Conservation (phyloP, 345 rosid genomes). For the Melastoma malabathricum region DNA sequence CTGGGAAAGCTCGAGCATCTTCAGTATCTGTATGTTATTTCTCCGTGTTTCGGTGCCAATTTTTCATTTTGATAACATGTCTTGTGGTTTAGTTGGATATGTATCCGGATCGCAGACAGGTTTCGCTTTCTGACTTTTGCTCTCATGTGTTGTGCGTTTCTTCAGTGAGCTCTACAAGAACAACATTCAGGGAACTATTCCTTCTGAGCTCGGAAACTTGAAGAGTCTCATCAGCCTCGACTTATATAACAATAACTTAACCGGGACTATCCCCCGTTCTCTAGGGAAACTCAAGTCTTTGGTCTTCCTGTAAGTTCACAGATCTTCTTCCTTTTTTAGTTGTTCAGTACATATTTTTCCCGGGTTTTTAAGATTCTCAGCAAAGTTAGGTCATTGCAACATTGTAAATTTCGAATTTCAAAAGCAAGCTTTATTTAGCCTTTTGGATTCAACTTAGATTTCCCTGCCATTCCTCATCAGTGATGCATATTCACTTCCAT, state of each 20-base stretch:
- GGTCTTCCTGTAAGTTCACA: constrained; percentile 67
- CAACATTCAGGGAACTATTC: constrained; percentile 71
- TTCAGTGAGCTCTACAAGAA: constrained; percentile 88
- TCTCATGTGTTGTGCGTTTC: not conserved
- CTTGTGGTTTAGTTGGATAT: not conserved
- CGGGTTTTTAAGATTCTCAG: too few relatives aligned
- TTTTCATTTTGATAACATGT: not conserved
- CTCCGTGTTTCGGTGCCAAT: not conserved
- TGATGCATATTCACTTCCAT: too few relatives aligned
- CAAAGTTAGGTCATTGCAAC: too few relatives aligned
- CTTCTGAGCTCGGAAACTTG: constrained; percentile 69
- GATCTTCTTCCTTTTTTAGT: not conserved
- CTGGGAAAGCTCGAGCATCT: constrained; percentile 81
- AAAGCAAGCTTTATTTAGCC: too few relatives aligned
- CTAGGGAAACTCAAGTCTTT: constrained; percentile 78
- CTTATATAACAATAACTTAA: constrained; percentile 80
- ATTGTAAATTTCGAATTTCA: too few relatives aligned
- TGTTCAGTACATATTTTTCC: too few relatives aligned
- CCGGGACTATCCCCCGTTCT: constrained; percentile 65
- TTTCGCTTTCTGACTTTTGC: not conserved
- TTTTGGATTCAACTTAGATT: too few relatives aligned
- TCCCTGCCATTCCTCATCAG: too few relatives aligned
- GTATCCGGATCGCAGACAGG: not conserved
- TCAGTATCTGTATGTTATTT: constrained; percentile 70
- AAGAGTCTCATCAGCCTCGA: constrained; percentile 94